Evolutionary conservation across 495 filamentous ascomycete genomes (phyloP).

Genomic region (Friedmanniomyces endolithicus): DNA sequence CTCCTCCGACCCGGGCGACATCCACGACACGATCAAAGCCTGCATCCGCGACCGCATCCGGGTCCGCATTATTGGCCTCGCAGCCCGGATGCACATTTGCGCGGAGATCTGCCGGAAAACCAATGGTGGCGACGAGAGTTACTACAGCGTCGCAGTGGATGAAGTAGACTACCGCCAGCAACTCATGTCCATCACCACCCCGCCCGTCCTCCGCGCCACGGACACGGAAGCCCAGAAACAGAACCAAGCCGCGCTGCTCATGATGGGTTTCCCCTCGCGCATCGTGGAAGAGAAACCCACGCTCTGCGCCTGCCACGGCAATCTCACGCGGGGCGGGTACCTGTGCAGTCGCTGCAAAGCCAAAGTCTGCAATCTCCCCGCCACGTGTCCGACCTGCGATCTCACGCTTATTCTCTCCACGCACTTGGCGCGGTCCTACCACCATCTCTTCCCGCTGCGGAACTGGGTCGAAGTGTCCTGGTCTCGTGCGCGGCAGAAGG

Average conservation of each 20-base stretch:
- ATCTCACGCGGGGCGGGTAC: conserved; percentile 77
- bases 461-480: conserved; percentile 89
- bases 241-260: conserved; percentile 63
- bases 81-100: conserved; percentile 86
- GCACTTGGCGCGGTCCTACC: conserved; percentile 86
- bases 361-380: conserved; percentile 86
- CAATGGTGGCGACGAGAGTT: conserved; percentile 61
- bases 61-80: conserved; percentile 75
- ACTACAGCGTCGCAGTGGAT: conserved; percentile 74
- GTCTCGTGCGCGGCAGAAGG: conserved; percentile 44
- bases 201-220: conserved; percentile 54
- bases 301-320: conserved; percentile 87
- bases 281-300: conserved; percentile 59
- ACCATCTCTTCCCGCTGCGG: conserved; percentile 83
- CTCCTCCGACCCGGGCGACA: conserved; percentile 85
- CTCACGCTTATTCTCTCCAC: conserved; percentile 94
- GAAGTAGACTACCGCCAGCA: conserved; percentile 82
- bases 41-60: conserved; percentile 71
- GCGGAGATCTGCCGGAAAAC: conserved; percentile 75
- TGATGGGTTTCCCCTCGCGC: conserved; percentile 97
- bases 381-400: conserved; percentile 79
- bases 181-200: conserved; percentile 77
- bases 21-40: conserved; percentile 71
- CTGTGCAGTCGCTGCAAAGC: conserved; percentile 74
- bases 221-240: conserved; percentile 32